phyloP scores from a whole-genome alignment of 202 grass and related monocot species.

The Digitaria exilis region DNA sequence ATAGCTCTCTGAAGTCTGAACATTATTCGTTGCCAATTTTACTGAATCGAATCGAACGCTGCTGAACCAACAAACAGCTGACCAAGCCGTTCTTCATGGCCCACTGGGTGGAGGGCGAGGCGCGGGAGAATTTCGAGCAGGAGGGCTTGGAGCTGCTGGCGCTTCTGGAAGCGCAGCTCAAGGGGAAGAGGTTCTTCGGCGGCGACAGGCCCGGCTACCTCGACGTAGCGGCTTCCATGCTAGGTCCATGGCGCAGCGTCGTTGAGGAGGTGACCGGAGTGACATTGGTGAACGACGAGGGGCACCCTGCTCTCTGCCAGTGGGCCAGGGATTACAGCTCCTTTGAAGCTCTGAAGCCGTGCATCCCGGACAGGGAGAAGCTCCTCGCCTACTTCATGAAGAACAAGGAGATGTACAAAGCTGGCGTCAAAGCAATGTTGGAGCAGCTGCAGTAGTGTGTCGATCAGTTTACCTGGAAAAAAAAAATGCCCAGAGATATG shows the following conservation, averaged over 20 bases:
- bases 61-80: not conserved
- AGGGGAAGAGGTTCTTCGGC: conserved; percentile 14
- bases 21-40: not conserved
- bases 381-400: conserved; percentile 23
- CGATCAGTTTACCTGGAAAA: too few relatives aligned
- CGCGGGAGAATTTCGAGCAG: conserved; percentile 12
- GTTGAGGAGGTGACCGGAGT: conserved; percentile 45
- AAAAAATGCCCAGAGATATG: too few relatives aligned
- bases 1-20: not conserved
- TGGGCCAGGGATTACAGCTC: conserved; percentile 46
- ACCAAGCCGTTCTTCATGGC: conserved; percentile 39
- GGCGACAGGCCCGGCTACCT: conserved; percentile 1
- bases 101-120: conserved; percentile 43
- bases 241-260: conserved; percentile 35
- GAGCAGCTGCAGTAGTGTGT: not conserved
- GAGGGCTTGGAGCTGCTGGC: conserved; percentile 39
- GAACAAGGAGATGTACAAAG: conserved; percentile 22
- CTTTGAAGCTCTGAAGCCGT: conserved; percentile 17
- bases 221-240: not conserved
- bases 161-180: conserved; percentile 43
- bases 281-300: conserved; percentile 5
- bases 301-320: conserved; percentile 35
- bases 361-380: conserved; percentile 20
- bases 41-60: not conserved
- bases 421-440: not conserved